phyloP scores from a whole-genome alignment of 129 eudicot species.

The Apium graveolens region DNA sequence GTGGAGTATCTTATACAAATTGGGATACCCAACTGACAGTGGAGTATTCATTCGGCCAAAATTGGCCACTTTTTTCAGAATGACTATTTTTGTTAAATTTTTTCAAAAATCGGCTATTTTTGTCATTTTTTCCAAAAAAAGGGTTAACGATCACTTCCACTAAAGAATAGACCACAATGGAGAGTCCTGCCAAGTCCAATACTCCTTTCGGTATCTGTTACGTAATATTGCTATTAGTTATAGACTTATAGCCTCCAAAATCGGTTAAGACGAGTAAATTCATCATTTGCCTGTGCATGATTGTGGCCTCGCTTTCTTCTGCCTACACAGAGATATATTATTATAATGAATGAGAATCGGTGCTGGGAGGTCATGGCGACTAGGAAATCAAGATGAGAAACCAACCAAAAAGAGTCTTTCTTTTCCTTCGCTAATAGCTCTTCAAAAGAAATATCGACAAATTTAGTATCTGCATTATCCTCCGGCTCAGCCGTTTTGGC shows the following conservation, averaged over 20 bases:
- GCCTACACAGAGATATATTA: conserved; percentile 32
- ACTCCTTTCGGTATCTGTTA: conserved; percentile 3
- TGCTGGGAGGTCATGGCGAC: neutral
- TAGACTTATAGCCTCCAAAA: neutral
- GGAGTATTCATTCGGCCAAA: too few species aligned
- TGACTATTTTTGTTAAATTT: too few species aligned
- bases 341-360: neutral
- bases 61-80: too few species aligned
- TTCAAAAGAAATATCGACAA: conserved; percentile 58
- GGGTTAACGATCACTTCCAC: conserved; percentile 5
- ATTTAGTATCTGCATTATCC: conserved; percentile 28
- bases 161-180: conserved; percentile 16
- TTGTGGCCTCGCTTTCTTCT: conserved; percentile 46
- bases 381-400: neutral
- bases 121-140: too few species aligned
- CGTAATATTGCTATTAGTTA: conserved; percentile 18
- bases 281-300: conserved; percentile 32
- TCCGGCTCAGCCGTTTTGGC: conserved; percentile 33
- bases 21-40: too few species aligned
- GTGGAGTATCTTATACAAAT: too few species aligned
- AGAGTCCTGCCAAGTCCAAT: conserved; percentile 24
- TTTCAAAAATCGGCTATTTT: too few species aligned
- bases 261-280: conserved; percentile 11
- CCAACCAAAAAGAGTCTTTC: conserved; percentile 71
- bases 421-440: conserved; percentile 70